Evolutionary conservation across 2,329 filamentous ascomycete species (phyloP).

Genomic region (Salinomyces thailandicus): DNA sequence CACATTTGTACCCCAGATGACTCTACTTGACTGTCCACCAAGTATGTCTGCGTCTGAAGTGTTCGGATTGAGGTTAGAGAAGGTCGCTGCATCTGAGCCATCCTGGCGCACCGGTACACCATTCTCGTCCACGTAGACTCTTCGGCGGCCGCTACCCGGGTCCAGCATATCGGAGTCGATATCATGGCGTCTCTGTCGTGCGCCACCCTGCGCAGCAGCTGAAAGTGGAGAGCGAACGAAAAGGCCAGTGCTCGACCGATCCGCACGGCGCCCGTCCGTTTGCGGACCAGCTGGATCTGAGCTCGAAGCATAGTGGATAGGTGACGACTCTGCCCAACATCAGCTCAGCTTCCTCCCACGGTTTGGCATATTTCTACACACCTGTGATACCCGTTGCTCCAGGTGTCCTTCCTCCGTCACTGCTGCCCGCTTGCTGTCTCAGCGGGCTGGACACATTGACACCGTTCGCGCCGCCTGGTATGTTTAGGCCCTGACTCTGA

Average conservation of each 20-base stretch:
- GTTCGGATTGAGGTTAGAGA: constrained; percentile 62
- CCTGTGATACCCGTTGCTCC: constrained; percentile 44
- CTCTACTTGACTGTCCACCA: constrained; percentile 67
- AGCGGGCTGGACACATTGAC: constrained; percentile 42
- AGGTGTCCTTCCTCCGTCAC: constrained; percentile 59
- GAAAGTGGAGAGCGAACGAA: constrained; percentile 61
- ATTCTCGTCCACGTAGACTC: constrained; percentile 55
- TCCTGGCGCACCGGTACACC: constrained; percentile 46
- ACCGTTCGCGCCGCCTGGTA: constrained; percentile 26
- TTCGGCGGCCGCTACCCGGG: constrained; percentile 40
- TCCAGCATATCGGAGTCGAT: constrained; percentile 70
- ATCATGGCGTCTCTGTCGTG: constrained; percentile 65
- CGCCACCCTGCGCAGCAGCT: constrained; percentile 39
- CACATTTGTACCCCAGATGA: constrained; percentile 97
- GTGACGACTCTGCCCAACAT: constrained; percentile 64
- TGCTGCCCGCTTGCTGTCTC: constrained; percentile 27
- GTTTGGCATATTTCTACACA: background rate
- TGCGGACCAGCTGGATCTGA: constrained; percentile 45
- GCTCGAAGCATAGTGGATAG: constrained; percentile 80
- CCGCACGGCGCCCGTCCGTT: constrained; percentile 45
- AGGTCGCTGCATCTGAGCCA: constrained; percentile 50
- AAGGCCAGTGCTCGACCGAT: constrained; percentile 61
- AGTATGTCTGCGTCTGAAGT: constrained; percentile 87
- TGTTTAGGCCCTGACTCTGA: constrained; percentile 20
- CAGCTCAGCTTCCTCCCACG: background rate